These are phyloP conservation scores for Diaporthe sp. DNA, from an alignment of 2,329 filamentous ascomycete genomes.

Conservation along the genomic window DNA sequence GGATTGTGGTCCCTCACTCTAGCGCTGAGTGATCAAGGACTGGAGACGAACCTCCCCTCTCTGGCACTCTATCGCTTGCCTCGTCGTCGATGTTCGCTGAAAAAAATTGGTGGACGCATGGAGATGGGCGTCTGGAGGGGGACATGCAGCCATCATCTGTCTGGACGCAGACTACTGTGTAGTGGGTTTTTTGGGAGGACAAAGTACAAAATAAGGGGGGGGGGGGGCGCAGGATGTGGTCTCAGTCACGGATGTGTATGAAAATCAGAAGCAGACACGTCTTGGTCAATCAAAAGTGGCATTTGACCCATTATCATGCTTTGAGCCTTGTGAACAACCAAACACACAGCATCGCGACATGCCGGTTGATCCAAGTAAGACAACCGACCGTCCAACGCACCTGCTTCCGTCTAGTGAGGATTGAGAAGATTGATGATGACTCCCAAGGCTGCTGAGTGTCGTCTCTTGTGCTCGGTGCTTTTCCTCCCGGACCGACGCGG, in stretches of 20 bases:
- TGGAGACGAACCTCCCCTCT: not conserved
- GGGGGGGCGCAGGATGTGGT: no score
- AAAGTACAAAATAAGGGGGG: not conserved
- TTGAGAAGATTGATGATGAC: not conserved
- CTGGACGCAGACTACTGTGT: not conserved
- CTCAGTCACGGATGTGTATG: not conserved
- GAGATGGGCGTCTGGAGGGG: not conserved
- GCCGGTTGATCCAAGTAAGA: not conserved
- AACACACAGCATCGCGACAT: not conserved
- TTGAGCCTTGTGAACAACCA: not conserved
- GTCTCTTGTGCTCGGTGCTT: not conserved
- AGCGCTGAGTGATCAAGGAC: not conserved
- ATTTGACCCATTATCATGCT: not conserved
- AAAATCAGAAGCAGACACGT: not conserved
- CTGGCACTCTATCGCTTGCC: not conserved
- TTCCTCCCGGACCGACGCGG: not conserved
- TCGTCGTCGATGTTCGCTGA: not conserved
- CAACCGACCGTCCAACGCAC: no score
- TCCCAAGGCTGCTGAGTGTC: not conserved
- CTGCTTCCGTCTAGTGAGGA: not conserved
- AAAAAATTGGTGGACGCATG: not conserved
- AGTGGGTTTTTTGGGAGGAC: not conserved
- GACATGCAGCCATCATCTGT: not conserved
- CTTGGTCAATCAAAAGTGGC: not conserved
- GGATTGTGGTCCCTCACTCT: not conserved